Base-by-base conservation (phyloP, 208 protist genomes). In the Acanthamoeba royreba region DNA sequence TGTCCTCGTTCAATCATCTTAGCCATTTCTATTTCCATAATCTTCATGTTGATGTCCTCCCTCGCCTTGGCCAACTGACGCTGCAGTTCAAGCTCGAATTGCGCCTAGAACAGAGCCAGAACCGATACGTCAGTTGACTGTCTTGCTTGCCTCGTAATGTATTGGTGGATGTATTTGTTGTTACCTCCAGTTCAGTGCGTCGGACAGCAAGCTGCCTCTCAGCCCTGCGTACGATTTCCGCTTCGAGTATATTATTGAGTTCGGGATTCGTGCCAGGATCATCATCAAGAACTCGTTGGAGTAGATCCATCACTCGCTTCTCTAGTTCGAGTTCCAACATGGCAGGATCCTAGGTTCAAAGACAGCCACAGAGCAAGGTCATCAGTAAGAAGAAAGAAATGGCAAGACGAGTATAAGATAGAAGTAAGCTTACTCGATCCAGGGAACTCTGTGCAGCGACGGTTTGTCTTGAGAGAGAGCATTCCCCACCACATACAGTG, bases 11-110 rank as follows among this genome's bases (percentile, higher is more conserved):
- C 74, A 31, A 85, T 22, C 74, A 85, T 85, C 74, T 85, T 85
- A 31, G 74, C 46, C 74, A 85, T 85, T 17, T 85, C 40, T 9
- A 85, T 85, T 42, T 85, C 74, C 74, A 85, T 85, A 28, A 85
- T 55, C 74, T 85, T 85, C 43, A 85, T 53, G 46, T 85, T 85
- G 74, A 85, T 46, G 40, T 85, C 74, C 74, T 85, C 74, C 25
- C 74, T 19, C 38, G 74, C 74, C 74, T 85, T 85, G 46, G 74
- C 40, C 17, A 85, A 42, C 46, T 85, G 74, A 2, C 58, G 58
- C 58, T 69, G 58, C 31, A 69, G 58, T 33, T 69, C 58, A 33
- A 69, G 4, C 58, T 69, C 58, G 58, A 42, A 69, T 8, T 69
- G 58, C 31, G 58, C 40, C 58, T 69, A n/a, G n/a, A n/a, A n/a